Evolutionary conservation across 169 alveolate genomes (phyloP).

Genomic region (Theileria parva): DNA sequence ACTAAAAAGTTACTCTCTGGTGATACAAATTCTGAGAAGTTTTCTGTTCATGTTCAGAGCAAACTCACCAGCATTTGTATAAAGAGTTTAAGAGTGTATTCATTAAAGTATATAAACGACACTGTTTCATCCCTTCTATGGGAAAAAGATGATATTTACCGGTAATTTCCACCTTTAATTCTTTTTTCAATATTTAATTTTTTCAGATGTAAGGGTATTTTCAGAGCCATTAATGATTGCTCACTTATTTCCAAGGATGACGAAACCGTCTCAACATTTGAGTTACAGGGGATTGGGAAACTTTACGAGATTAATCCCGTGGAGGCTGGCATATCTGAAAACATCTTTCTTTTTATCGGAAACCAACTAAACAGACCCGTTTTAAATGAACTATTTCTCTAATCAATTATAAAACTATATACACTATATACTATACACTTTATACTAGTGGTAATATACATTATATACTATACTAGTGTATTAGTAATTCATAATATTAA

Average conservation of each 20-base stretch:
- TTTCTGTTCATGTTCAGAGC: slow-evolving; percentile 11
- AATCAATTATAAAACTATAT: background rate
- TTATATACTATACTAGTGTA: background rate
- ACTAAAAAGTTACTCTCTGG: slow-evolving; percentile 27
- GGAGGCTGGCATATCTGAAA: slow-evolving; percentile 43
- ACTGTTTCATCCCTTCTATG: slow-evolving; percentile 54
- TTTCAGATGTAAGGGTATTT: slow-evolving; percentile 73
- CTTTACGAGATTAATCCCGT: slow-evolving; percentile 65
- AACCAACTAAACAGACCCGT: background rate
- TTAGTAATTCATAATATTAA: background rate
- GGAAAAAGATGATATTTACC: slow-evolving; percentile 40
- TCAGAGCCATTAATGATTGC: slow-evolving; percentile 45
- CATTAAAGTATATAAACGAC: slow-evolving; percentile 37
- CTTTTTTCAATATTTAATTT: background rate
- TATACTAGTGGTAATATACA: background rate
- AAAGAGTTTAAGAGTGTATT: slow-evolving; percentile 27
- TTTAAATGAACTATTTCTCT: background rate
- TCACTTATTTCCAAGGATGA: slow-evolving; percentile 13
- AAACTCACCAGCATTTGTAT: slow-evolving; percentile 16
- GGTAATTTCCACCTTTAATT: slow-evolving; percentile 10
- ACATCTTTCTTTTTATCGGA: slow-evolving; percentile 60
- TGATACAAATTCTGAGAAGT: background rate
- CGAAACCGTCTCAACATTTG: slow-evolving; percentile 25
- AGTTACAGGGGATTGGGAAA: slow-evolving; percentile 75
- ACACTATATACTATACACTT: background rate